A percentile compares a stretch with the other conserved stretches of the same genome.
These are phyloP conservation scores for Syncephalastrum monosporum DNA, from an alignment of 371 early-diverging fungal species.

Conservation along the genomic window DNA sequence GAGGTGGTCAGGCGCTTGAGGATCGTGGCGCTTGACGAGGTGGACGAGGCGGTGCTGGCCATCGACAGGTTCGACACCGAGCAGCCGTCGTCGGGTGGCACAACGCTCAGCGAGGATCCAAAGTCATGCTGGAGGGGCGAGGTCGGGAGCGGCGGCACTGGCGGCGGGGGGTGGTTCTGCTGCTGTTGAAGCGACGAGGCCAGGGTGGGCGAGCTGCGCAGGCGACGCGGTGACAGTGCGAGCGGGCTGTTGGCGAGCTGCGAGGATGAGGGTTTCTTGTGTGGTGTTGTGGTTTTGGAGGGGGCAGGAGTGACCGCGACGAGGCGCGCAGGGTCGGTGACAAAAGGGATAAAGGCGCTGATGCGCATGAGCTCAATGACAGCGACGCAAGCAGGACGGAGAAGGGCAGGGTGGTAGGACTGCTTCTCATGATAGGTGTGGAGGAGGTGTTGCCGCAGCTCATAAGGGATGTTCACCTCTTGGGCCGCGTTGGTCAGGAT, in stretches of 20 bases:
- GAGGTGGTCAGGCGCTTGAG: slow-evolving; percentile 17
- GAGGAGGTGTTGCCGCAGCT: slow-evolving; percentile 29
- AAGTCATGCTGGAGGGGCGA: neutral
- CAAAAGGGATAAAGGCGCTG: slow-evolving; percentile 44
- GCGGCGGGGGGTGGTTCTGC: neutral
- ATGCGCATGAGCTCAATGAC: slow-evolving; percentile 37
- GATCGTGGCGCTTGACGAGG: slow-evolving; percentile 7
- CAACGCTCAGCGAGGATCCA: no score
- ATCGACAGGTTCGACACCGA: no score
- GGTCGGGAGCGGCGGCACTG: slow-evolving; percentile 2
- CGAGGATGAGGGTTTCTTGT: neutral
- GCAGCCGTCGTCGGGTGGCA: no score
- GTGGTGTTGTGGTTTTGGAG: slow-evolving; percentile 3
- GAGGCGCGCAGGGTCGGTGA: slow-evolving; percentile 25
- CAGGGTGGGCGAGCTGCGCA: slow-evolving; percentile 2
- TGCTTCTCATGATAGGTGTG: slow-evolving; percentile 21
- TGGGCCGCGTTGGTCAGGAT: slow-evolving; percentile 33
- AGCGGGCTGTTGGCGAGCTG: neutral
- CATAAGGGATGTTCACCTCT: slow-evolving; percentile 44
- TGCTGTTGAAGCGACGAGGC: slow-evolving; percentile 6
- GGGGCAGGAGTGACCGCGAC: neutral
- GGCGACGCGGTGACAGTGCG: slow-evolving; percentile 11
- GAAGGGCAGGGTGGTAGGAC: slow-evolving; percentile 34
- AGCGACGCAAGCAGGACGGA: slow-evolving; percentile 30
- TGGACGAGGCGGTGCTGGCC: neutral